phyloP scores from a whole-genome alignment of 2,329 filamentous ascomycete species.

The Paecilomyces variotii region DNA sequence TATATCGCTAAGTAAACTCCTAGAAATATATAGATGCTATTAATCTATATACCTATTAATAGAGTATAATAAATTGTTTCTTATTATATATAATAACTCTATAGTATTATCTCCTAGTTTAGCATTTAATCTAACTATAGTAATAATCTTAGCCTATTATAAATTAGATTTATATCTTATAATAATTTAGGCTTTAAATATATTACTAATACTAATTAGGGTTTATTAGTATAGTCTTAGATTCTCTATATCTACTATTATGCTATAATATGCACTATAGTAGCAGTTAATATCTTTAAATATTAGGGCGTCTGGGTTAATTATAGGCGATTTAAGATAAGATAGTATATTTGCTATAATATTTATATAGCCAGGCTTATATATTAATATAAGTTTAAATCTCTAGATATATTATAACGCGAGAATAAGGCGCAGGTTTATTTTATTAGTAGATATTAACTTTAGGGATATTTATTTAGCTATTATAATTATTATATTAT shows the following conservation, averaged over 20 bases:
- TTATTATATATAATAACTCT: not conserved
- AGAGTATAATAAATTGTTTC: no score
- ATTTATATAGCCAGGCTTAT: not conserved
- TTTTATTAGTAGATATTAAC: not conserved
- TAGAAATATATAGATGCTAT: no score
- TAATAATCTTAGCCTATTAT: not conserved
- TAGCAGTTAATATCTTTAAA: not conserved
- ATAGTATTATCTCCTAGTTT: not conserved
- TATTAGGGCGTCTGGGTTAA: not conserved
- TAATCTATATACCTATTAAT: no score
- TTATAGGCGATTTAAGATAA: not conserved
- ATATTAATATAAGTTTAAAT: not conserved
- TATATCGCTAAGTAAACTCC: no score
- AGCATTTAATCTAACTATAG: not conserved
- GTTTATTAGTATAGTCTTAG: not conserved
- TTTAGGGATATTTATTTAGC: not conserved
- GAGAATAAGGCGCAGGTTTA: not conserved
- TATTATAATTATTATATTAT: not conserved
- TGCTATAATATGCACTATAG: no score
- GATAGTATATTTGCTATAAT: not conserved
- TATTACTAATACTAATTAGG: not conserved
- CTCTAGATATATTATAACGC: not conserved
- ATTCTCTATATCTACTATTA: no score
- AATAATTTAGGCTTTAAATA: not conserved
- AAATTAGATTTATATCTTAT: not conserved